Evolutionary conservation across 2,329 filamentous ascomycete species (phyloP).

Genomic region (Beauveria pseudobassiana): DNA sequence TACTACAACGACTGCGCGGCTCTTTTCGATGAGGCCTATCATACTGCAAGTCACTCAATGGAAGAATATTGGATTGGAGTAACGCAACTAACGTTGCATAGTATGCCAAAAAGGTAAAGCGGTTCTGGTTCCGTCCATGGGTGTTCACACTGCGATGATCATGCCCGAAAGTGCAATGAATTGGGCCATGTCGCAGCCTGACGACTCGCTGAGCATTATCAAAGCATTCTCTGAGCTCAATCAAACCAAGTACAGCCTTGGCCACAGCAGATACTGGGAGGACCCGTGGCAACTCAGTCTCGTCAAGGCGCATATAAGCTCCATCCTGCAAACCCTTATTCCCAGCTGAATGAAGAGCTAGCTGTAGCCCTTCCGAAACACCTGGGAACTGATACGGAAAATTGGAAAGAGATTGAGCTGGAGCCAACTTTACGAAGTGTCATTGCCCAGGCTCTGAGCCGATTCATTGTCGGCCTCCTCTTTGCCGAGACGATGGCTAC

Average conservation of each 20-base stretch:
- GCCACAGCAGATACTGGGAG: constrained; percentile 24
- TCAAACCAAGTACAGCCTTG: constrained; percentile 29
- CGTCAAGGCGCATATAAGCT: constrained; percentile 29
- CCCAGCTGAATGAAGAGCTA: constrained; percentile 26
- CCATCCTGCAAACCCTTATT: constrained; percentile 26
- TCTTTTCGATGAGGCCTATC: constrained; percentile 24
- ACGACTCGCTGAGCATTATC: constrained; percentile 25
- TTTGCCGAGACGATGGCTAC: constrained; percentile 16
- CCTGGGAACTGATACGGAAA: background rate
- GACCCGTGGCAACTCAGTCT: constrained; percentile 30
- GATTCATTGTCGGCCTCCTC: constrained; percentile 25
- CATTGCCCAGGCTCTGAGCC: constrained; percentile 11
- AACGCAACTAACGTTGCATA: constrained; percentile 13
- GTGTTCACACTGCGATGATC: constrained; percentile 20
- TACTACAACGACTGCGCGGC: constrained; percentile 25
- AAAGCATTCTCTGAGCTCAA: constrained; percentile 32
- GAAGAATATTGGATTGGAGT: too few species aligned
- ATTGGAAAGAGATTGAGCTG: background rate
- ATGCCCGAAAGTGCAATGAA: constrained; percentile 32
- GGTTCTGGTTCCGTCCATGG: constrained; percentile 33
- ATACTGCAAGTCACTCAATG: constrained; percentile 17
- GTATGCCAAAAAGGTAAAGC: constrained; percentile 35
- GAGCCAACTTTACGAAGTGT: background rate
- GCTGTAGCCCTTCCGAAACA: background rate
- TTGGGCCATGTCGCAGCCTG: constrained; percentile 33